A percentile compares a stretch with the other conserved stretches of the same genome.
Conservation (phyloP, 139 green algal genomes). For the Coccomyxa sp. region DNA sequence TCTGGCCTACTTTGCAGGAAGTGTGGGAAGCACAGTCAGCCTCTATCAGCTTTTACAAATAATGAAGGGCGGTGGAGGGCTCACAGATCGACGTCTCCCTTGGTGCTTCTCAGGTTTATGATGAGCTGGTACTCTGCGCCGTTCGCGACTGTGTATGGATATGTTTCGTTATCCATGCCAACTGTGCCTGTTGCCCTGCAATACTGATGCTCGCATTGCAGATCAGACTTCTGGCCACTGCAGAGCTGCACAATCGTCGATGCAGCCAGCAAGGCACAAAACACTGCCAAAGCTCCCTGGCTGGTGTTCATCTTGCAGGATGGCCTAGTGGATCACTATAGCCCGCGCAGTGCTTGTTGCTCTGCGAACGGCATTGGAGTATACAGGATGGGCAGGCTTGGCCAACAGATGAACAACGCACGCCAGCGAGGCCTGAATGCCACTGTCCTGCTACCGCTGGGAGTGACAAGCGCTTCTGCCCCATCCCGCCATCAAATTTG, state of each 20-base stretch:
- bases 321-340: too few species aligned
- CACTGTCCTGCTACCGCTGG: too few species aligned
- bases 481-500: too few species aligned
- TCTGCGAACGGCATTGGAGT: too few species aligned
- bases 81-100: background rate
- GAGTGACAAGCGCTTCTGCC: too few species aligned
- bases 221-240: too few species aligned
- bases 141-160: background rate
- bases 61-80: background rate
- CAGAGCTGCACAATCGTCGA: background rate
- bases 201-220: background rate
- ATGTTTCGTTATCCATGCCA: background rate
- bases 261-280: background rate
- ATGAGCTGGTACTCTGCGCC: background rate
- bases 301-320: too few species aligned
- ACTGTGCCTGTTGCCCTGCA: background rate
- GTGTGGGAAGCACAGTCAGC: background rate
- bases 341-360: too few species aligned
- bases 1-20: background rate
- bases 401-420: too few species aligned
- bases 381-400: too few species aligned
- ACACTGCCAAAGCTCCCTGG: background rate
- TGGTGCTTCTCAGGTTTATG: background rate
- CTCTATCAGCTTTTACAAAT: background rate
- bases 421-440: too few species aligned